A percentile compares a stretch with the other conserved stretches of the same genome.
Evolutionary conservation across 345 rosid species (phyloP).

Genomic region (Euphorbia tirucalli): DNA sequence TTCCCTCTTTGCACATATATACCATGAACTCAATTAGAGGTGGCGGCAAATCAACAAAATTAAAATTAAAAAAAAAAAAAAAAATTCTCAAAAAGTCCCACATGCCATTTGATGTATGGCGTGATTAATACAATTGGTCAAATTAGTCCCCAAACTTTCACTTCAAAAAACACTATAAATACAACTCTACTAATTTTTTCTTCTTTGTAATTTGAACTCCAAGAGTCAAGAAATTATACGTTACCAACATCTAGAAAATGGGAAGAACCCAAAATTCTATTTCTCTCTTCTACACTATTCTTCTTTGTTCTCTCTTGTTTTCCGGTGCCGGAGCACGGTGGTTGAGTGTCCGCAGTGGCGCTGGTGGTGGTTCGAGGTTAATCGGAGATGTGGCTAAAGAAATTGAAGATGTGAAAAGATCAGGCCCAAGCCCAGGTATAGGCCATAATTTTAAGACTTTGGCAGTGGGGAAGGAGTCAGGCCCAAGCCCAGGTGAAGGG

Average conservation of each 20-base stretch:
- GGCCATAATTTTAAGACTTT: constrained; percentile 23
- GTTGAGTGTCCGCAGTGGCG: constrained; percentile 8
- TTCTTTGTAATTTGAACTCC: background rate
- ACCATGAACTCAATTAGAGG: constrained; percentile 24
- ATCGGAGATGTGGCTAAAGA: background rate
- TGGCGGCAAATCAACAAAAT: constrained; percentile 26
- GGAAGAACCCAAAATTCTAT: background rate
- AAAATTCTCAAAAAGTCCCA: constrained; percentile 1
- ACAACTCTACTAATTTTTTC: background rate
- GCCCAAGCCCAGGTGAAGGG: constrained; percentile 49
- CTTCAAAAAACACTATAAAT: constrained; percentile 22
- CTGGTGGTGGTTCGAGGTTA: constrained; percentile 15
- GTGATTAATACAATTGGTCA: background rate
- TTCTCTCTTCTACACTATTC: constrained; percentile 8
- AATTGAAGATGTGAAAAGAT: constrained; percentile 20
- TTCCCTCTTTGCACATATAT: constrained; percentile 4
- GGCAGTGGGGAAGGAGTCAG: constrained; percentile 22
- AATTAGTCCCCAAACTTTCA: background rate
- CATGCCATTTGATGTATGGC: background rate
- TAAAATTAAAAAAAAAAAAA: background rate
- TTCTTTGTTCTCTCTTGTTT: constrained; percentile 22
- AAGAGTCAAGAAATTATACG: background rate
- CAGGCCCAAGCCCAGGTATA: constrained; percentile 45
- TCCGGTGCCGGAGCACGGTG: constrained; percentile 27
- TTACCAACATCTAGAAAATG: constrained; percentile 10